phyloP scores from a whole-genome alignment of 139 green algal species.

The Diplosphaera chodatii region DNA sequence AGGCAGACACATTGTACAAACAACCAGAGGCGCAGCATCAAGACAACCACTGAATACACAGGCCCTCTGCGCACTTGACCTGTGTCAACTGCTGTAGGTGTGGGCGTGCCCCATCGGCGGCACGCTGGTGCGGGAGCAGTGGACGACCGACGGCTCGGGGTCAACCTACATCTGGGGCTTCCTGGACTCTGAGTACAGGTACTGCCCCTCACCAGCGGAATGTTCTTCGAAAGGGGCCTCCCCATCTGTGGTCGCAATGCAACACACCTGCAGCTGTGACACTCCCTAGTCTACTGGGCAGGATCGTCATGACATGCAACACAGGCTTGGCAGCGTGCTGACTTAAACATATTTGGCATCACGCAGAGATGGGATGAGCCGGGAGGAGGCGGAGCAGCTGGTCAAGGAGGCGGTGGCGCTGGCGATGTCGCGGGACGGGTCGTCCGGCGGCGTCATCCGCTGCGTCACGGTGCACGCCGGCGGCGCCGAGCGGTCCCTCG shows the following conservation, averaged over 20 bases:
- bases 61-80: too few relatives aligned
- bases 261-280: too few relatives aligned
- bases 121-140: constrained; percentile 66
- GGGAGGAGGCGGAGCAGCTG: constrained; percentile 67
- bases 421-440: constrained; percentile 75
- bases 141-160: constrained; percentile 85
- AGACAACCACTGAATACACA: too few relatives aligned
- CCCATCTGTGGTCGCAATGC: too few relatives aligned
- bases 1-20: too few relatives aligned
- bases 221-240: too few relatives aligned
- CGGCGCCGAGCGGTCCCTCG: constrained; percentile 40
- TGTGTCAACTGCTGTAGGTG: constrained; percentile 33
- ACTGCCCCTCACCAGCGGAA: too few relatives aligned
- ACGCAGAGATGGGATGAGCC: constrained; percentile 71
- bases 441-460: constrained; percentile 72
- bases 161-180: constrained; percentile 87
- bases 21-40: too few relatives aligned
- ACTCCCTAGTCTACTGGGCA: too few relatives aligned
- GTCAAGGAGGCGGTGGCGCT: constrained; percentile 65
- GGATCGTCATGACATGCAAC: too few relatives aligned
- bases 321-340: too few relatives aligned
- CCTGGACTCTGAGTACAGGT: constrained; percentile 72
- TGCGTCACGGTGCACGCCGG: constrained; percentile 62
- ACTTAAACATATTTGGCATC: too few relatives aligned
- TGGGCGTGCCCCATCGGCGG: constrained; percentile 85